Evolutionary conservation across 2,329 filamentous ascomycete genomes (phyloP), one percentile per base, ranked within the genome.

Genomic region (Tolypocladium tundrense): DNA sequence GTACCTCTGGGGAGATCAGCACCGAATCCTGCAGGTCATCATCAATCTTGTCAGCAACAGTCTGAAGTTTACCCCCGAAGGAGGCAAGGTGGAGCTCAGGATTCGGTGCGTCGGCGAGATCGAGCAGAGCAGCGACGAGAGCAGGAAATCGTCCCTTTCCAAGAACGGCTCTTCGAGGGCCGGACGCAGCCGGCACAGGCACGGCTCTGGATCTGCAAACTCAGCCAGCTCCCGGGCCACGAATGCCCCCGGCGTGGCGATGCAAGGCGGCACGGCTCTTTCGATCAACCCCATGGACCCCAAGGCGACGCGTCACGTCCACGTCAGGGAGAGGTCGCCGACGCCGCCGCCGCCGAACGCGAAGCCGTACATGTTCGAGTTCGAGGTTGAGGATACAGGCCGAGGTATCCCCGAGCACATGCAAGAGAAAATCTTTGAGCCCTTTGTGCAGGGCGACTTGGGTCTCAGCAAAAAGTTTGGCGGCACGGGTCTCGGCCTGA

Each of bases 31-130:
- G 33, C 92, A 96, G 69, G 88, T 96, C n/a, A 83, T 96, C 53
- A 96, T 95, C 76, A 96, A 96, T 67, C 77, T 97, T 39, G 90
- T 96, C 53, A 92, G 88, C 71, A 97, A 97, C 74, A 90, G 88
- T 69, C 75, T 96, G 50, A 97, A 97, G 69, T 96, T 97, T 67
- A 96, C 92, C 0, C 88, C 90, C 0, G 72, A 83, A 8, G 86
- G 86, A 1, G 91, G 91, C 9, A 86, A 79, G 37, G 89, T 97
- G 3, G 80, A 85, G 33, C 81, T 96, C 10, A 83, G 85, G 9
- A 91, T 97, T 58, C 84, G 83, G 62, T 95, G 90, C 65, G 64
- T 88, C 0, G 82, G 86, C 9, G 87, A 90, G 66, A 71, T 77
- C 1, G 80, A 82, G 31, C 45, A 21, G 4, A 19, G 59, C 7